Evolutionary conservation across 2,329 filamentous ascomycete genomes (phyloP), one percentile per base, ranked within the genome.

Genomic region (Westerdykella aurantiaca): DNA sequence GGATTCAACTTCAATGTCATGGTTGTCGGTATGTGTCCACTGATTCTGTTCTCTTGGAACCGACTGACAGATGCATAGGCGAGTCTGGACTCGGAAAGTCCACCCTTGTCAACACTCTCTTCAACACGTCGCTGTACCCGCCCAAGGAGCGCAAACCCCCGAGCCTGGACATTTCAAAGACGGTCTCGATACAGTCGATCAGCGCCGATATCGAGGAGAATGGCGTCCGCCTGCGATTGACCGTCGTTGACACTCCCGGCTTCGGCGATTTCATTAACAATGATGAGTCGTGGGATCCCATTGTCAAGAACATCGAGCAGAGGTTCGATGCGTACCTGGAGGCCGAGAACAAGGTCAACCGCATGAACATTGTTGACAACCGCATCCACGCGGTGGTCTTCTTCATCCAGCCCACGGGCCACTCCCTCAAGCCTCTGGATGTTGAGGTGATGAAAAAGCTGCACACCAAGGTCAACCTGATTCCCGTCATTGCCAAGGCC

Each of bases 1-100:
- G 93, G 93, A 50, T 98, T 98, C 82, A 98, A 97, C 81, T 98
- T 98, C 80, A 98, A 98, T 69, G 93, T 98, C 59, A 98, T 98
- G 93, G 93, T 98, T 72, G 93, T 98, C 73, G 93, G 93, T 97
- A 79, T 67, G 90, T 84, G 31, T 25, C 13, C 25, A 12, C 33
- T 39, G n/a, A 23, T 13, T 42, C 11, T 31, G 14, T 43, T 29
- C 34, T 37, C 39, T 47, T 38, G 37, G 23, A 22, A 39, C 11
- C n/a, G 21, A 14, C 44, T 50, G 41, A 51, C 31, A 38, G 16
- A 34, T 22, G 18, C 12, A 17, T 57, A 97, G 93, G 93, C 81
- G 93, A 98, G 83, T 98, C 93, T 68, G 93, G 93, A 57, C 82
- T 98, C 58, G 93, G 93, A 78, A 98, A 98, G 80, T 98, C 93